Conservation (phyloP, 2,329 filamentous ascomycete genomes). For the Venturia aucupariae region DNA sequence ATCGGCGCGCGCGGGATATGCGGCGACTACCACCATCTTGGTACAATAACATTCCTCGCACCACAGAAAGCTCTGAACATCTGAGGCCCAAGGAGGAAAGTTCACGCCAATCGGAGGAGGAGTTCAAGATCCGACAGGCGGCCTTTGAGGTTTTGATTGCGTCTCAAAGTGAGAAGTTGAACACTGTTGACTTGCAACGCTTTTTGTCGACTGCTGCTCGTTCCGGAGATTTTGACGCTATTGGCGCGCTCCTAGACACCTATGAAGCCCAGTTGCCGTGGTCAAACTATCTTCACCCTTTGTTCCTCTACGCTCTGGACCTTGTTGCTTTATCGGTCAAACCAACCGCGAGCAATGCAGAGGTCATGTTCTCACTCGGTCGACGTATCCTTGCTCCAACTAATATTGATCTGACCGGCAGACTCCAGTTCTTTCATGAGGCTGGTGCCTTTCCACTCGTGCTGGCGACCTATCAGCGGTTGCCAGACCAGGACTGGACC, state of each 20-base stretch:
- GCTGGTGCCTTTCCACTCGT: not conserved
- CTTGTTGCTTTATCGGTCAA: not conserved
- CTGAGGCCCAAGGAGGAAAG: not conserved
- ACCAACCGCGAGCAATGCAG: not conserved
- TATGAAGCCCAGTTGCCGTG: not conserved
- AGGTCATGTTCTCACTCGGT: not conserved
- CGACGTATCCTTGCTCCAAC: not conserved
- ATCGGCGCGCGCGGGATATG: not conserved
- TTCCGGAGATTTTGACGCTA: not conserved
- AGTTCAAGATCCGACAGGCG: not conserved
- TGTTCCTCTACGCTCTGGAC: not conserved
- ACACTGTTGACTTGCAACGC: not conserved
- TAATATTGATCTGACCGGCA: not conserved
- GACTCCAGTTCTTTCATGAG: not conserved
- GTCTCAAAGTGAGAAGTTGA: not conserved
- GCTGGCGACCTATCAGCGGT: not conserved
- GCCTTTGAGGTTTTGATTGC: not conserved
- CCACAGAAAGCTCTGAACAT: not conserved
- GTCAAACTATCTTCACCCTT: not conserved
- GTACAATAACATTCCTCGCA: not conserved
- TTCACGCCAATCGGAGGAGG: not conserved
- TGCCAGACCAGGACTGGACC: not conserved
- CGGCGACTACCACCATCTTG: not conserved
- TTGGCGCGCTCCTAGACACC: not conserved
- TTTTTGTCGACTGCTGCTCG: not conserved